Evolutionary conservation across 441 rosid species (phyloP), one percentile per base, ranked within the genome.

Genomic region (Gossypium gossypioides): DNA sequence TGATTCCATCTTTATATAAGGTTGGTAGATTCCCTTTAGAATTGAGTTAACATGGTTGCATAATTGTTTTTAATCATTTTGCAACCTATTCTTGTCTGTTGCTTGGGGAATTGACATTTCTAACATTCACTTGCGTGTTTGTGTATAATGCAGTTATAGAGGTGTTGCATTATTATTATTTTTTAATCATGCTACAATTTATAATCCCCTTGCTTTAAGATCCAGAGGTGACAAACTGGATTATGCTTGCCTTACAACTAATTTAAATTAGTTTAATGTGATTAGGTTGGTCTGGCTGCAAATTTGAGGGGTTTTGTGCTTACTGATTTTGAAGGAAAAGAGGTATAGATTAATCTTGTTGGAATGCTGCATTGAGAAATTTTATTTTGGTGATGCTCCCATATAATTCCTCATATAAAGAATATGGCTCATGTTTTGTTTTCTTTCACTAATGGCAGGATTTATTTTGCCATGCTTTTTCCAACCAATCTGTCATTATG

Each of bases 241-340:
- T 51, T 51, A 51, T 68, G 18, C 29, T 68, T 27, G 51, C 46
- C 61, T 71, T 77, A 56, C 50, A 18, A 24, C 61, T 75, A 55
- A 77, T 67, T 67, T 69, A 25, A 73, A 68, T 56, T 78, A 56
- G 29, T 56, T 27, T 63, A 40, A 56, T 29, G 59, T 58, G 15
- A 66, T 75, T 81, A 96, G 98, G 86, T 87, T 73, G 99, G 95
- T 67, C 79, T 95, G 90, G 98, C 96, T 69, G 99, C 89, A 76
- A 95, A 95, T 80, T 84, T 88, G 85, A 87, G 82, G 81, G 91
- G 87, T 80, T 92, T 80, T 82, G 81, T 86, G 76, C 85, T 91
- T 42, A 86, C 84, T 42, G 80, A 88, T 75, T 76, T 76, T 57
- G 88, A 86, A 72, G 98, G 98, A 80, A 83, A 79, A 24, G 88